Evolutionary conservation across 177 flowering plant genomes (phyloP).

Genomic region (Telopea speciosissima): DNA sequence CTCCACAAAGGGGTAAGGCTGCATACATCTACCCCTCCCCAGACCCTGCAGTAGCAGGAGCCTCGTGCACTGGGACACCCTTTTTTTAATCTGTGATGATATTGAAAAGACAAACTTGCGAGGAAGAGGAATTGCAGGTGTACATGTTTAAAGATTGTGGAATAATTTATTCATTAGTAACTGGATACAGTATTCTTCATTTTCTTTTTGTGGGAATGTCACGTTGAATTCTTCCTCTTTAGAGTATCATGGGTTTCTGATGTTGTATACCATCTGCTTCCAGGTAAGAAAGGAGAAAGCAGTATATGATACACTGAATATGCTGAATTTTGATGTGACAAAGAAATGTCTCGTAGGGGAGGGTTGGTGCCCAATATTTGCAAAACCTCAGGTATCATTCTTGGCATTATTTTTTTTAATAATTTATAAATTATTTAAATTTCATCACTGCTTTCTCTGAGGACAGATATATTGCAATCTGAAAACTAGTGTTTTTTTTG

Average conservation of each 20-base stretch:
- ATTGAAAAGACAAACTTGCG: not conserved
- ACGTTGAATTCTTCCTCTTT: not conserved
- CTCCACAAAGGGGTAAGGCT: too few relatives aligned
- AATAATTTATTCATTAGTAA: not conserved
- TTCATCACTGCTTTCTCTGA: not conserved
- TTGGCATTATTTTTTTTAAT: not conserved
- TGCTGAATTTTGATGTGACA: constrained; percentile 97
- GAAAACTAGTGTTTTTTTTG: not conserved
- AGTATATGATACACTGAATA: constrained; percentile 84
- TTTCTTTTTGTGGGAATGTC: too few relatives aligned
- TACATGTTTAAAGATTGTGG: not conserved
- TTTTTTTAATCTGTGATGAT: not conserved
- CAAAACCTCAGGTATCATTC: constrained; percentile 62
- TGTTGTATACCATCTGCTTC: constrained; percentile 9
- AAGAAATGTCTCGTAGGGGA: constrained; percentile 98
- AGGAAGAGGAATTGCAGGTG: not conserved
- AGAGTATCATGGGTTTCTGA: not conserved
- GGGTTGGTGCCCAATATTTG: constrained; percentile 96
- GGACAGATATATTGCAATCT: not conserved
- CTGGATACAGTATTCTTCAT: not conserved
- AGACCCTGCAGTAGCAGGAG: too few relatives aligned
- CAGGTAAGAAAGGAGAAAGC: constrained; percentile 96
- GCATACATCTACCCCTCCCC: too few relatives aligned
- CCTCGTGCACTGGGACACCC: too few relatives aligned
- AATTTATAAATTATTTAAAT: too few relatives aligned